Evolutionary conservation across 129 eudicot species (phyloP), one percentile per base, ranked within the genome.

Genomic region (carrot (Daucus carota)): DNA sequence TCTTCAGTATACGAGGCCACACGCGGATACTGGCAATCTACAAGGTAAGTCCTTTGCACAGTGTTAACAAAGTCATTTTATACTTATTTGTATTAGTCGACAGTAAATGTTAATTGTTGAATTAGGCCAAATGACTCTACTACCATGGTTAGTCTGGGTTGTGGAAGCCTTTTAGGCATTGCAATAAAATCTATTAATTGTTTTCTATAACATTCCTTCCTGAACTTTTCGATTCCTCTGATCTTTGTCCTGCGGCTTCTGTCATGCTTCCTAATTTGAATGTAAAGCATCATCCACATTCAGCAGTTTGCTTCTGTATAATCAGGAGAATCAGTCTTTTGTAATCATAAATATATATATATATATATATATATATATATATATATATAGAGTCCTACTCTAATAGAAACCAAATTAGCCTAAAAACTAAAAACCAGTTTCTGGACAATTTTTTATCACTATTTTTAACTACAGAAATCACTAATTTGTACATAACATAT

Each of bases 151-250:
- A 93, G 96, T 83, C 92, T 93, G 70, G 81, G 85, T 74, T 90
- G 98, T 81, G 98, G 98, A 73, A 90, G 96, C 87, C 89, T 93
- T 63, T 90, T 97, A 29, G 97, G 98, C 66, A 80, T 90, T 78
- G 98, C 29, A 63, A 17, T 76, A 36, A 32, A 48, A 10, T 26
- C 5, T 9, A 20, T 9, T 20, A 0, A 38, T 18, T 7, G n/a
- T 69, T 17, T 24, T 20, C n/a, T 5, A 66, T 66, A 9, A 5
- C 29, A 12, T 20, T 68, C 15, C 28, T 18, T 11, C 28, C 28
- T 36, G n/a, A 36, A 9, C 14, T 68, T 3, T 36, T 38, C 3
- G 8, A 17, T 20, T 38, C 73, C 15, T 0, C 12, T 69, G n/a
- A 3, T 12, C 73, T 69, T 17, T 72, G 57, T 24, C 31, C 38